Base-by-base conservation (phyloP, 169 alveolate species). In the Cryptosporidium meleagridis region DNA sequence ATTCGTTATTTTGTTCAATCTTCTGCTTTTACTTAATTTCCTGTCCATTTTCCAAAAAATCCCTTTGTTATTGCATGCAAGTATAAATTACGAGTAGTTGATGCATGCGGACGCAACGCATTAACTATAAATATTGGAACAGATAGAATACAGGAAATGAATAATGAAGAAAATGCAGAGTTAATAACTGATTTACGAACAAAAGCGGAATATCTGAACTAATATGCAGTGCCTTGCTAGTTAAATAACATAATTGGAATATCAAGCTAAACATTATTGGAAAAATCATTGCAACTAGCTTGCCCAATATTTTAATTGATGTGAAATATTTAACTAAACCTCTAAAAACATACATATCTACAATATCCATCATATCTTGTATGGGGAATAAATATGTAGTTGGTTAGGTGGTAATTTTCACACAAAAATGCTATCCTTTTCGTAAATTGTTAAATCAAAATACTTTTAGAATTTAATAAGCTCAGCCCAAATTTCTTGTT, bases 101-200 rank as follows among this genome's bases (percentile, higher is more conserved):
- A 8, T 7, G 48, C 16, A 8, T n/a, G n/a, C n/a, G n/a, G n/a
- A n/a, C n/a, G n/a, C n/a, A 1, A 7, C 10, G 14, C 16, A 41
- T 41, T 8, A 0, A 31, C 35, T 31, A 41, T 0, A n/a, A 31
- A 48, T 1, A 48, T 14, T 16, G 55, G 14, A 14, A 9, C 48
- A 41, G 35, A 41, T 8, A 41, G 0, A 41, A 41, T 7, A 41
- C 9, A 12, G 48, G 16, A 41, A 41, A 4, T 12, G 14, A 53
- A 53, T 53, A 53, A 23, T n/a, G 21, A n/a, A 55, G 67, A 55
- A 55, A 55, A 55, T 55, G 29, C 35, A 55, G 23, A 55, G 14
- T 55, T 55, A 55, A 55, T n/a, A 55, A 55, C 67, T 55, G 23
- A 55, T 55, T 55, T 26, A 55, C 67, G 18, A 55, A 26, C 67